phyloP scores from a whole-genome alignment of 345 rosid genomes.

The Pistacia vera region DNA sequence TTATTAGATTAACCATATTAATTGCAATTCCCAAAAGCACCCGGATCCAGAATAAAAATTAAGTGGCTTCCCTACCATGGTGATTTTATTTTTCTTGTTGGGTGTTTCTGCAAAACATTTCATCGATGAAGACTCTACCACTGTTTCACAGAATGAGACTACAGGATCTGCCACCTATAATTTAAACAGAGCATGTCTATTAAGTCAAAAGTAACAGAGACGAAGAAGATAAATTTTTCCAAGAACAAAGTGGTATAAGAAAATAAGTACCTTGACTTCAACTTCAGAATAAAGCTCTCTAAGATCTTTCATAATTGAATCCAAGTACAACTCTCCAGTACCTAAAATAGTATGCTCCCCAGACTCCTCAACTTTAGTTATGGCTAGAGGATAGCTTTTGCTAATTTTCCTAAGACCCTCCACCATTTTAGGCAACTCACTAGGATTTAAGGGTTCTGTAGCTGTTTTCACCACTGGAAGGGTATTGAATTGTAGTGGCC shows the following conservation, averaged over 20 bases:
- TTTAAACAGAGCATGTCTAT: slow-evolving; percentile 18
- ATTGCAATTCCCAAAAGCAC: slow-evolving; percentile 12
- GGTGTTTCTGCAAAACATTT: slow-evolving; percentile 99
- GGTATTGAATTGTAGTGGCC: slow-evolving; percentile 91
- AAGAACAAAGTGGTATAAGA: neutral
- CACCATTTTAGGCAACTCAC: slow-evolving; percentile 99
- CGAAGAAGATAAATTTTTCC: slow-evolving; percentile 1
- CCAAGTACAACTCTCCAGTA: slow-evolving; percentile 93
- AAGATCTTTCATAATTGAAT: slow-evolving; percentile 98
- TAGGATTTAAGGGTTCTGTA: slow-evolving; percentile 96
- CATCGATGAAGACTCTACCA: slow-evolving; percentile 97
- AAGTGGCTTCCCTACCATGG: slow-evolving; percentile 58
- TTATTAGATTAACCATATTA: neutral
- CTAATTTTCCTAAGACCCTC: slow-evolving; percentile 98
- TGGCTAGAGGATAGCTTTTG: slow-evolving; percentile 97
- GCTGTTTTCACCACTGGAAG: slow-evolving; percentile 98
- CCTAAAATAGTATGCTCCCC: slow-evolving; percentile 98
- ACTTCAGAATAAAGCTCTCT: slow-evolving; percentile 98
- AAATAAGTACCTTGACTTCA: slow-evolving; percentile 82
- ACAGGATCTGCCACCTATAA: slow-evolving; percentile 96
- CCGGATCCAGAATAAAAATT: slow-evolving; percentile 10
- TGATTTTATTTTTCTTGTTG: slow-evolving; percentile 94
- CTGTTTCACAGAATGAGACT: slow-evolving; percentile 98
- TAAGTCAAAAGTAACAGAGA: neutral
- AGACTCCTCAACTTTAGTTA: slow-evolving; percentile 96